Evolutionary conservation across 495 filamentous ascomycete genomes (phyloP).

Genomic region (Neurospora africana): DNA sequence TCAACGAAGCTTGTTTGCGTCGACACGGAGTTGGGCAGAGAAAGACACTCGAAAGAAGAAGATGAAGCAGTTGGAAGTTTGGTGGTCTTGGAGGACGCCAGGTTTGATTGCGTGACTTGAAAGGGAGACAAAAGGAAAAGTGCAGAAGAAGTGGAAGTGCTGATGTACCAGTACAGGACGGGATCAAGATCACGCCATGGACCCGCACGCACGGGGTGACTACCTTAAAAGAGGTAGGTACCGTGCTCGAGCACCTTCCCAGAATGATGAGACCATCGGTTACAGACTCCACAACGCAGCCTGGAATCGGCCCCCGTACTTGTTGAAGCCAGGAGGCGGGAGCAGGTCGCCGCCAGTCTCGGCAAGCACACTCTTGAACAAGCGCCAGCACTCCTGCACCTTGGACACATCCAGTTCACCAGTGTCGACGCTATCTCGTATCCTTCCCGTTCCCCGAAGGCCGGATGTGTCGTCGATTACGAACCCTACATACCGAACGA

Average conservation of each 20-base stretch:
- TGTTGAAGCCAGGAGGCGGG: background rate
- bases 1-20: background rate
- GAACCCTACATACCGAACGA: accelerated
- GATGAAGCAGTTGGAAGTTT: background rate
- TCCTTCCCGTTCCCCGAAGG: background rate
- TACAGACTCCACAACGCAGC: background rate
- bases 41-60: background rate
- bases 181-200: background rate
- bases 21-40: background rate
- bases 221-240: no score
- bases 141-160: background rate
- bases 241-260: background rate
- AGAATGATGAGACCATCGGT: background rate
- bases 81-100: background rate
- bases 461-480: background rate
- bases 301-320: background rate
- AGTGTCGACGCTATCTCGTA: background rate
- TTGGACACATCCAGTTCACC: background rate
- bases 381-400: background rate
- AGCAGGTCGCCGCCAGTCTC: background rate
- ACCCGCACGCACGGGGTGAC: background rate
- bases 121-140: background rate
- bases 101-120: background rate
- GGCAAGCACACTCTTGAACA: background rate
- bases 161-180: background rate